Conservation (phyloP, 352 stramenopile genomes). For the Elongisporangium undulatum region DNA sequence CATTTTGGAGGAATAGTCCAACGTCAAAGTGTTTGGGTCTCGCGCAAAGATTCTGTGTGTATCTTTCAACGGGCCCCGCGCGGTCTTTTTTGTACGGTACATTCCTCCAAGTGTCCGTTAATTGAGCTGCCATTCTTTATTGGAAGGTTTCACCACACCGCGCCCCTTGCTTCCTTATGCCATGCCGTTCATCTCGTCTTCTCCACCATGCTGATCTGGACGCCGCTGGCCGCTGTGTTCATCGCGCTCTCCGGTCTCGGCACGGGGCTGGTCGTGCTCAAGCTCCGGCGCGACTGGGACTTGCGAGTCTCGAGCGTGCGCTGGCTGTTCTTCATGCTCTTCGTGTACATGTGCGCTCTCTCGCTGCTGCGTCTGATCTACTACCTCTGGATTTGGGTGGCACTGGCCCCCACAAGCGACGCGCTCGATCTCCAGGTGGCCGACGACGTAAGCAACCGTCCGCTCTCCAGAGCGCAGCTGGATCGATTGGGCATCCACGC, state of each 20-base stretch:
- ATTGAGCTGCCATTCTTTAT: background rate
- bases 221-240: background rate
- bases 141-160: background rate
- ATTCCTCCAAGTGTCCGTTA: background rate
- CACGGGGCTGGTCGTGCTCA: slow-evolving; percentile 11
- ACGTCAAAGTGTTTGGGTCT: too few relatives aligned
- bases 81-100: background rate
- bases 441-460: slow-evolving; percentile 9
- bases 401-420: background rate
- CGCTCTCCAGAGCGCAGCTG: slow-evolving; percentile 14
- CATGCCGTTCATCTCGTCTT: background rate
- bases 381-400: slow-evolving; percentile 12
- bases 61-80: background rate
- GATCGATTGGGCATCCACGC: slow-evolving; percentile 17
- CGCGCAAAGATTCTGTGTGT: too few relatives aligned
- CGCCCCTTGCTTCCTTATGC: background rate
- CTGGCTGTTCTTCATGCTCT: slow-evolving; percentile 11
- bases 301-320: slow-evolving; percentile 10
- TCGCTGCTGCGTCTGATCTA: slow-evolving; percentile 5
- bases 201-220: slow-evolving; percentile 8
- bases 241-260: slow-evolving; percentile 8
- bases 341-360: slow-evolving; percentile 6
- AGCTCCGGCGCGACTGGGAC: slow-evolving; percentile 16
- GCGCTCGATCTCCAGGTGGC: background rate
- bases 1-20: too few relatives aligned